Evolutionary conservation across 1,284 basidiomycete genomes (phyloP), one percentile per base, ranked within the genome.

Genomic region (Moesziomyces sp.): DNA sequence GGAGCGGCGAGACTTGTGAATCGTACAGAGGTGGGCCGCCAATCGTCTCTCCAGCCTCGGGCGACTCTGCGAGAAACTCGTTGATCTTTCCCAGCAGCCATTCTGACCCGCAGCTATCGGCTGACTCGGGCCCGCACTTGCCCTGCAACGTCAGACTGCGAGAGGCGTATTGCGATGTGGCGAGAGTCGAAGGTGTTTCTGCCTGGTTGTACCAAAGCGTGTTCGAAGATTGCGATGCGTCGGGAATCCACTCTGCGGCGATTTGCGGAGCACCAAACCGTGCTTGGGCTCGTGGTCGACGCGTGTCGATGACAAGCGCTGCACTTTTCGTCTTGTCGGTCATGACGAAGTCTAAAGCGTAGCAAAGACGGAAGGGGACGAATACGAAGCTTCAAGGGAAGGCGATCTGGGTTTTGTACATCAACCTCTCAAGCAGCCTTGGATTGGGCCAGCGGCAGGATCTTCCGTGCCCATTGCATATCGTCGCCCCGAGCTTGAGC

Each of bases 21-120:
- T 34, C 30, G 30, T 5, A 11, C 30, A 34, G 4, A 11, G 11
- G 13, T 5, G 13, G 26, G 26, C 6, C 13, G 30, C 11, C 30
- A 13, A 13, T 34, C 2, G 30, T 13, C 30, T 34, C 30, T 3
- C 13, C 30, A 13, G 30, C 30, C 13, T 34, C 30, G 11, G 30
- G 30, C 5, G 23, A 14, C 3, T 47, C 54, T 3, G 65, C 56
- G 6, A 74, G 53, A 44, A 63, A 74, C 28, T 74, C 59, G 52
- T 74, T 65, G 47, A 74, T 74, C 54, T 64, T 46, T 35, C 51
- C 30, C n/a, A 72, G 59, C 46, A 72, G 28, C 46, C 58, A 51
- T 38, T 62, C 51, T 10, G 59, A 18, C 16, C 43, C 30, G 23
- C 19, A 13, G n/a, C 23, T 45, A 5, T 21, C 44, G 21, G n/a